Evolutionary conservation across 768 basidiomycete genomes (phyloP).

Genomic region (Mrakia blollopis): DNA sequence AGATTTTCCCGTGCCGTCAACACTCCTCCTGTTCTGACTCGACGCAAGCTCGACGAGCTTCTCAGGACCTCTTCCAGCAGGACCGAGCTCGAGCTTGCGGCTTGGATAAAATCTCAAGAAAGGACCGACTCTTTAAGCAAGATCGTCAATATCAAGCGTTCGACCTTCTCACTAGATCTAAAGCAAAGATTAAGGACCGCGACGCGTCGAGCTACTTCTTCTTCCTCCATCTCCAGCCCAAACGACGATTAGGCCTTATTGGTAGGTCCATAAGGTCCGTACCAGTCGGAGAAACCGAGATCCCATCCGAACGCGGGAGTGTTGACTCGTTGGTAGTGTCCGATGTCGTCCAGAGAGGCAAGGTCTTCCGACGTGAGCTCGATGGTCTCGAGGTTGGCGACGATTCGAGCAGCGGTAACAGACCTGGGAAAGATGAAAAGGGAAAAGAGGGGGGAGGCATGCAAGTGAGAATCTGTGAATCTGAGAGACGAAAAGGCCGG

Average conservation of each 20-base stretch:
- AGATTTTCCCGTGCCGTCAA: too few relatives aligned
- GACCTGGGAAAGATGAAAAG: slow-evolving; percentile 47
- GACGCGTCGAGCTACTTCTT: not conserved
- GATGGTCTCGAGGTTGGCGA: slow-evolving; percentile 37
- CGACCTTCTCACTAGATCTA: not conserved
- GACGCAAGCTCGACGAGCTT: too few relatives aligned
- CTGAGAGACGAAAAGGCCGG: too few relatives aligned
- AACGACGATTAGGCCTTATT: not conserved
- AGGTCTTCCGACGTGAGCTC: slow-evolving; percentile 36
- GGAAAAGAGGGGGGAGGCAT: not conserved
- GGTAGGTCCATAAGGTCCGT: slow-evolving; percentile 15
- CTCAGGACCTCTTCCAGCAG: too few relatives aligned
- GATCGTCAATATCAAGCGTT: too few relatives aligned
- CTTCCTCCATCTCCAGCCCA: not conserved
- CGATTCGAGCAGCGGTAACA: slow-evolving; percentile 55
- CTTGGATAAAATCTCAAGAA: too few relatives aligned
- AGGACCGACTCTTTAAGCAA: too few relatives aligned
- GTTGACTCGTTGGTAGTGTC: slow-evolving; percentile 39
- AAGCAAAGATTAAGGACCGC: not conserved
- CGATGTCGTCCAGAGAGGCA: slow-evolving; percentile 34
- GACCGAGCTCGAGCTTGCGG: too few relatives aligned
- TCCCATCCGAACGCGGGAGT: slow-evolving; percentile 24
- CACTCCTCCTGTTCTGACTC: too few relatives aligned
- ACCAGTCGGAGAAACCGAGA: slow-evolving; percentile 31
- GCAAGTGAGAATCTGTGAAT: too few relatives aligned